Conservation (phyloP, 2,329 filamentous ascomycete species). For the Cytospora piceicola region DNA sequence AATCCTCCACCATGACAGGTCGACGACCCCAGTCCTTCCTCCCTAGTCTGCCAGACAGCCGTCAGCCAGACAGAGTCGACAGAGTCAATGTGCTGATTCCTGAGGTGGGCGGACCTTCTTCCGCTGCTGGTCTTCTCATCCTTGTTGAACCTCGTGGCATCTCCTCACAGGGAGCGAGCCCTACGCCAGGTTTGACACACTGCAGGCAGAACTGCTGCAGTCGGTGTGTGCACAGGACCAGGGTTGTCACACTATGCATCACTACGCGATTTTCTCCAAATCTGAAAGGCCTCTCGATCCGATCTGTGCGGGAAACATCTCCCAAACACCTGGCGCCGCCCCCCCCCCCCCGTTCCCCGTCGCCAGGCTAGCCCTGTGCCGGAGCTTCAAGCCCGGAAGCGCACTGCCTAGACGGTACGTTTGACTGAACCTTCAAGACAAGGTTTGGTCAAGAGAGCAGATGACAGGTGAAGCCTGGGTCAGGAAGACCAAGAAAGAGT, state of each 20-base stretch:
- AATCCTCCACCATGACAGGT: constrained; percentile 12
- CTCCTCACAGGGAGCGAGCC: constrained; percentile 14
- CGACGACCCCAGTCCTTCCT: constrained; percentile 16
- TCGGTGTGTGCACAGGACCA: constrained; percentile 17
- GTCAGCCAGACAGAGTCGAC: not conserved
- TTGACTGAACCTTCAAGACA: not conserved
- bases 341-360: not conserved
- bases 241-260: constrained; percentile 24
- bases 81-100: not conserved
- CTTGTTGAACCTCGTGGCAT: constrained; percentile 30
- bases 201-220: constrained; percentile 23
- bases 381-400: constrained; percentile 21
- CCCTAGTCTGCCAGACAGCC: not conserved
- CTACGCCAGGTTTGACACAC: constrained; percentile 25
- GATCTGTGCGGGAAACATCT: constrained; percentile 19
- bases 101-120: constrained; percentile 20
- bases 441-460: constrained; percentile 12
- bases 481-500: not conserved
- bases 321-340: no score
- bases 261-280: constrained; percentile 20
- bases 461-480: constrained; percentile 7
- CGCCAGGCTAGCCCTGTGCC: constrained; percentile 3
- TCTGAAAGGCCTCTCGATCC: constrained; percentile 23
- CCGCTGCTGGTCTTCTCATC: constrained; percentile 17
- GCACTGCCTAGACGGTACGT: not conserved